Base-by-base conservation (phyloP, 805 yeast genomes). In the Cephaloascus albidus region DNA sequence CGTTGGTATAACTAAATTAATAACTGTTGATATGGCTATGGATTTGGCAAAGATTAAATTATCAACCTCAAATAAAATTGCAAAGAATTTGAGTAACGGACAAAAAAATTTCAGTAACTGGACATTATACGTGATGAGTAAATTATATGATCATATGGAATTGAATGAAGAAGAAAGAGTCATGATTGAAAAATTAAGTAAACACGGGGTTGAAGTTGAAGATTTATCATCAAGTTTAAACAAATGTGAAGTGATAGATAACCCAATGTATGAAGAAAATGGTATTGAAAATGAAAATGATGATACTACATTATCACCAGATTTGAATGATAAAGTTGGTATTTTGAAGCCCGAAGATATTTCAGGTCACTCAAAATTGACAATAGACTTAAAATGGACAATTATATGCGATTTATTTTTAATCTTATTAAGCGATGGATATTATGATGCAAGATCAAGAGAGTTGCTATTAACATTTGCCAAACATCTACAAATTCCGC, bases 301-400 rank as follows among this genome's bases (percentile, higher is more conserved):
- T 23, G 28, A 6, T 23, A 8, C 28, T 8, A 23, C 6, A 12
- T 6, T 8, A 12, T 5, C 40, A 4, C 36, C 40, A 18, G 15
- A 28, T 34, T 19, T 40, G 42, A 10, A 46, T 40, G 18, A 40
- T 41, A 15, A 39, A 27, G 32, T 37, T 3, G 37, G 40, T 18
- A 20, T 60, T 10, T 36, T 60, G 2, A 47, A 52, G 27, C 61
- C 62, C 3, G 61, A 58, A 15, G 60, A 60, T 16, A 48, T 63
- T 1, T 57, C 58, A 15, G 45, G 55, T n/a, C 43, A 61, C n/a
- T 50, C 57, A 12, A 57, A 50, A 2, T 45, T 81, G 5, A 76
- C 80, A 20, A 71, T 85, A 40, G 96, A 89, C 51, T 73, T 93
- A 18, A 76, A 89, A 23, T 94, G 98, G 98, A 89, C 96, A 0